These are phyloP conservation scores for Candida albicans DNA, from an alignment of 1,139 yeast genomes.

Conservation along the genomic window DNA sequence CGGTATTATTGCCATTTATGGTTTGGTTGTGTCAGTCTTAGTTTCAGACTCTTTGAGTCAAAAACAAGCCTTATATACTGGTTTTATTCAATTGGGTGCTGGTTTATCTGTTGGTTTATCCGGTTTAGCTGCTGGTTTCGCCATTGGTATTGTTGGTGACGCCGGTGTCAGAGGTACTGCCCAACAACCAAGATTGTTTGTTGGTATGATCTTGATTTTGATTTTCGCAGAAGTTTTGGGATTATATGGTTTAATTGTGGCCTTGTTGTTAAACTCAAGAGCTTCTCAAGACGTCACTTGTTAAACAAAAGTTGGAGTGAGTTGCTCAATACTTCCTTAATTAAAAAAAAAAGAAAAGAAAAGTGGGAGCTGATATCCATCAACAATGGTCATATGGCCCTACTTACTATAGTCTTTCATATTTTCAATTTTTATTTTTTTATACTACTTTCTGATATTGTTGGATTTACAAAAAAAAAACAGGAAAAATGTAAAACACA, in stretches of 20 bases:
- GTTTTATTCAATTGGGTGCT: conserved; percentile 97
- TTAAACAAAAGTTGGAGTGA: conserved; percentile 33
- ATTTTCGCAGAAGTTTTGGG: conserved; percentile 99
- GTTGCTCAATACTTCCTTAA: neutral
- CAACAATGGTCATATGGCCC: too few relatives aligned
- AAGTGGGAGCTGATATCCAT: neutral
- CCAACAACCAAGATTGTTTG: conserved; percentile 96
- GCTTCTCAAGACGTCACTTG: conserved; percentile 90
- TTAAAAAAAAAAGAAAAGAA: neutral
- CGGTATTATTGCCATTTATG: conserved; percentile 99
- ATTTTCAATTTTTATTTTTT: too few relatives aligned
- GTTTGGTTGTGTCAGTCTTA: conserved; percentile 93
- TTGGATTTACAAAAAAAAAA: too few relatives aligned
- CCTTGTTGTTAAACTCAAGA: conserved; percentile 93
- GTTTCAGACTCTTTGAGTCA: conserved; percentile 89
- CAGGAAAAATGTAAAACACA: too few relatives aligned
- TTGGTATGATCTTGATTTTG: conserved; percentile 88
- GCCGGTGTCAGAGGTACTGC: conserved; percentile 96
- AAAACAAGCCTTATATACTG: conserved; percentile 83
- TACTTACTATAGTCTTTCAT: too few relatives aligned
- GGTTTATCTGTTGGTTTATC: conserved; percentile 98
- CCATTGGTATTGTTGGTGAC: conserved; percentile 98
- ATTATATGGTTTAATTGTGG: conserved; percentile 95
- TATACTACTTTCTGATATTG: too few relatives aligned
- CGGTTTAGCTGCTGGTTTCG: conserved; percentile 95